phyloP scores from a whole-genome alignment of 495 filamentous ascomycete species.

The Penicillium ochrochloron region DNA sequence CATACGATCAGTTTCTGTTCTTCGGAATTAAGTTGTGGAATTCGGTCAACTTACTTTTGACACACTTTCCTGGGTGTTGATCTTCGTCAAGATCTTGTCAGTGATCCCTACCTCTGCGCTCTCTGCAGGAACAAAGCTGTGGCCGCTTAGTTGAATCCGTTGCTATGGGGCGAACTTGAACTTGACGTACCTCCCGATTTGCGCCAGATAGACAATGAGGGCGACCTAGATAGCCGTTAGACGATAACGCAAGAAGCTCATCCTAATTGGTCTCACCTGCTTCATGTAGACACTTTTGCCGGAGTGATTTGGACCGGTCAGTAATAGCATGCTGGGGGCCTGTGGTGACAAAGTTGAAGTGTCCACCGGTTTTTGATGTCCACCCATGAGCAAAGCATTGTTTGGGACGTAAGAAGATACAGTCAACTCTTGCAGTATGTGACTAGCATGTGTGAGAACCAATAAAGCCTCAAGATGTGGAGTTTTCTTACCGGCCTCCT shows the following conservation, averaged over 20 bases:
- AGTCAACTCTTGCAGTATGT: conserved; percentile 86
- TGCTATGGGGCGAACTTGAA: neutral
- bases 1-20: neutral
- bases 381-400: conserved; percentile 72
- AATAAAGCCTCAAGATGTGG: neutral
- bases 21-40: neutral
- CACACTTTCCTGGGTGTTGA: conserved; percentile 85
- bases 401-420: conserved; percentile 89
- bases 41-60: conserved; percentile 56
- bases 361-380: conserved; percentile 26
- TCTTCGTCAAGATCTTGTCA: conserved; percentile 89
- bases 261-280: conserved; percentile 53
- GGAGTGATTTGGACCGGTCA: conserved; percentile 95
- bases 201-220: conserved; percentile 91
- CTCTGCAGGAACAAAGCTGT: conserved; percentile 81
- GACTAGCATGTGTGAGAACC: conserved; percentile 50
- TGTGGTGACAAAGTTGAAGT: neutral
- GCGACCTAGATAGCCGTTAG: conserved; percentile 54
- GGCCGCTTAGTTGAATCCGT: conserved; percentile 6
- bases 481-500: conserved; percentile 66
- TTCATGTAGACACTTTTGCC: conserved; percentile 97
- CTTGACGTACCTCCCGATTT: conserved; percentile 69
- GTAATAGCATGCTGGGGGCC: conserved; percentile 72
- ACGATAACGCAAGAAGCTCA: neutral
- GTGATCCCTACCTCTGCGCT: conserved; percentile 82